Percentiles rank a stretch among this genome's conserved stretches.
Conservation (phyloP, 257 asterid genomes). For the Salvia miltiorrhiza region DNA sequence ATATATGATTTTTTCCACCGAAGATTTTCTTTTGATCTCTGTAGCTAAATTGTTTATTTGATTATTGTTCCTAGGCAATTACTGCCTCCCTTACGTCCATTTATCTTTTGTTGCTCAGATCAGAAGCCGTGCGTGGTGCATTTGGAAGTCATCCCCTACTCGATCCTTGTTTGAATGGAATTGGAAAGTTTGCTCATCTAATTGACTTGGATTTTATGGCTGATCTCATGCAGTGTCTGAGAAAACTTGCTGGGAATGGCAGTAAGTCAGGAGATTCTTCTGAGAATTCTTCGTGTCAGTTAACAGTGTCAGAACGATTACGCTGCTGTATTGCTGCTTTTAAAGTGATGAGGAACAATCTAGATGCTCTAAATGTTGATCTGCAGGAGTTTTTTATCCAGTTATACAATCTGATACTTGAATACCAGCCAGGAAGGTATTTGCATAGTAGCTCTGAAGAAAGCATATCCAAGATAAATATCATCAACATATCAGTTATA, state of each 20-base stretch:
- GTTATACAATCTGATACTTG: conserved; percentile 79
- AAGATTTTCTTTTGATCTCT: not conserved
- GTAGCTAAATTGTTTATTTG: not conserved
- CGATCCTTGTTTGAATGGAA: conserved; percentile 84
- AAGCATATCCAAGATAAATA: not conserved
- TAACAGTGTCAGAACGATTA: conserved; percentile 77
- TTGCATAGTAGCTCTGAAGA: not conserved
- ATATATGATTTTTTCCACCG: not conserved
- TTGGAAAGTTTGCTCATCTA: conserved; percentile 83
- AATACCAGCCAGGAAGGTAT: conserved; percentile 91
- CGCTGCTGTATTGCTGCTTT: conserved; percentile 94
- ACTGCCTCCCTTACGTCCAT: conserved; percentile 12
- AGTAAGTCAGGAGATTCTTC: conserved; percentile 38
- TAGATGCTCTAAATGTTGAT: conserved; percentile 94
- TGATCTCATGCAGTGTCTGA: conserved; percentile 73
- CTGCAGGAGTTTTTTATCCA: conserved; percentile 82
- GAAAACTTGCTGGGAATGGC: conserved; percentile 76
- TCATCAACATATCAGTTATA: not conserved
- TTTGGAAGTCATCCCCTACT: conserved; percentile 73
- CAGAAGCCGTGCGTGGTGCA: conserved; percentile 41
- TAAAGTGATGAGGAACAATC: conserved; percentile 84
- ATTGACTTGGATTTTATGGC: conserved; percentile 94
- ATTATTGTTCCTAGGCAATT: conserved; percentile 6
- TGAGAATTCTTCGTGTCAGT: conserved; percentile 35
- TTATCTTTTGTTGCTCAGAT: conserved; percentile 40